Base-by-base conservation (phyloP, 768 basidiomycete genomes). In the Termitomyces titanicus region DNA sequence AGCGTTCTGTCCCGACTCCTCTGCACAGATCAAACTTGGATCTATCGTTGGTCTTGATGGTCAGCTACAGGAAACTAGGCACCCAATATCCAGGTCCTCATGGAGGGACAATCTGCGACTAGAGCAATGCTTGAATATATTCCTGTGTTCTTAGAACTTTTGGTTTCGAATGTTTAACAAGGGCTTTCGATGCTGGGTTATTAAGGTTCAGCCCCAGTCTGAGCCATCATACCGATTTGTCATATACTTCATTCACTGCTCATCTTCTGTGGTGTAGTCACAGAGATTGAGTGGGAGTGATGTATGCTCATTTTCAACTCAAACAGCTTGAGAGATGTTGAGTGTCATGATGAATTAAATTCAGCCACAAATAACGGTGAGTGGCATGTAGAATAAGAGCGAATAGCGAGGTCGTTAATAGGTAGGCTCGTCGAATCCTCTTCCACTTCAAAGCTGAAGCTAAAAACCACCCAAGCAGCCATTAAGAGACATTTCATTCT, bases 401-500 rank as follows among this genome's bases (percentile, higher is more conserved):
- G 10, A n/a, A 37, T 6, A 9, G 25, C 15, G n/a, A 25, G 20
- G n/a, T 37, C 24, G 22, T n/a, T 11, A 10, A 8, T 17, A 49
- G 5, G 3, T 24, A 49, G 24, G 35, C 25, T 15, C 47, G 33
- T 48, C 22, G 10, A 47, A n/a, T 37, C 10, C 10, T 10, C 24
- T 47, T 22, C 10, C 22, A 35, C 20, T 2, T 45, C 20, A 39
- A 20, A 13, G 33, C 9, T 10, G 13, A 29, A 48, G 18, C 63
- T 60, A 69, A 54, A 69, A 69, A 22, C 68, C 68, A 37, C 64
- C 66, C 20, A 69, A 61, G 54, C 68, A 69, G 18, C 68, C 66
- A 48, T 67, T 65, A 17, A 65, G 62, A n/a, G 62, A 60, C 34
- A 60, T 40, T 25, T 59, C 59, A 39, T 47, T 39, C 37, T 56